Evolutionary conservation across 371 early-diverging fungal genomes (phyloP).

Genomic region (Phascolomyces articulosus): DNA sequence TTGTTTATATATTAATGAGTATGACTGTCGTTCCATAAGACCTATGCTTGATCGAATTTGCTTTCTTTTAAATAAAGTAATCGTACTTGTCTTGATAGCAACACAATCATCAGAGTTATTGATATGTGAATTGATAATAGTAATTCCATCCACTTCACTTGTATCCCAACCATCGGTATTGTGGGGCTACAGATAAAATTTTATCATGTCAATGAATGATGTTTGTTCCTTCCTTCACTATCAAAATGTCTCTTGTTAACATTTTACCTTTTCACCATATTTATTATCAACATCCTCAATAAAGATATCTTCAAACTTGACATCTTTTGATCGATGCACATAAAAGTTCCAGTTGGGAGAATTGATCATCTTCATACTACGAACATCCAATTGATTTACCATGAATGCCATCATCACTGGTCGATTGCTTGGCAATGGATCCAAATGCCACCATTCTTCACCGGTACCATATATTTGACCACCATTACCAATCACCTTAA

Average conservation of each 20-base stretch:
- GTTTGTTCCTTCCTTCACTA: too few species aligned
- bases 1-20: too few species aligned
- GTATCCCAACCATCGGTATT: conserved; percentile 29
- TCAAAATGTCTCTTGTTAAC: too few species aligned
- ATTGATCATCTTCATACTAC: conserved; percentile 12
- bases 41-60: too few species aligned
- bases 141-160: conserved; percentile 13
- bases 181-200: conserved; percentile 6
- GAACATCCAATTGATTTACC: conserved; percentile 16
- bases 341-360: conserved; percentile 27
- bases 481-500: conserved; percentile 20
- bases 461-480: conserved; percentile 20
- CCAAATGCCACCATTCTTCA: conserved; percentile 18
- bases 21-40: too few species aligned
- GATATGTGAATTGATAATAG: conserved; percentile 21
- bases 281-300: conserved; percentile 15
- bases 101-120: conserved; percentile 31
- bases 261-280: conserved; percentile 9
- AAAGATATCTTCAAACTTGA: conserved; percentile 21
- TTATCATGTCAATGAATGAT: not conserved
- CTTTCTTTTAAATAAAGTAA: not conserved
- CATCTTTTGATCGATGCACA: conserved; percentile 19
- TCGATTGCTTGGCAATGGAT: conserved; percentile 21
- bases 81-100: conserved; percentile 20
- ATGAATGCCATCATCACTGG: conserved; percentile 25